Evolutionary conservation across 1,139 yeast species (phyloP), one percentile per base, ranked within the genome.

Genomic region (Magnusiomyces fungicola): DNA sequence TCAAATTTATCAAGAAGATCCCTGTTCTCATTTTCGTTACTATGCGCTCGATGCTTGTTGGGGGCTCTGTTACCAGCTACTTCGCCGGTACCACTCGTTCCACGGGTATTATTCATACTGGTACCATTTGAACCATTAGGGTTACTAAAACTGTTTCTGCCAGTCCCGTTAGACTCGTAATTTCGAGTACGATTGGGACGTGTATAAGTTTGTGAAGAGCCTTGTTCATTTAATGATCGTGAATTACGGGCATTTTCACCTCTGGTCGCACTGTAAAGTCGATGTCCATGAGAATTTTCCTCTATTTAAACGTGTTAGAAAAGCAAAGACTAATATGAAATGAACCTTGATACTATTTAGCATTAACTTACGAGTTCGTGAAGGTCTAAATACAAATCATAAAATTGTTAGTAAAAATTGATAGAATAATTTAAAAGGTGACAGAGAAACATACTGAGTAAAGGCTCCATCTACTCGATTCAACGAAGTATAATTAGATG

Each of bases 1-100:
- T 49, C 54, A 46, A 49, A 48, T 36, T 48, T 49, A 24, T 47
- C 54, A 5, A 46, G 41, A 5, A 46, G 23, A 19, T 49, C 48
- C 24, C 44, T 40, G 34, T 24, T 40, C 1, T 41, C 45, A 9
- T 21, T 21, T 16, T 36, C 40, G 7, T 27, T 27, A 29, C 22
- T n/a, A 18, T 24, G 41, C 12, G 41, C 14, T 24, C 29, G 5
- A 18, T 22, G 29, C 29, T 38, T 22, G 14, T 38, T 38, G 21
- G 21, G 25, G 23, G 10, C 14, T 34, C 23, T 34, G 23, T 4
- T 23, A n/a, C n/a, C n/a, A n/a, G n/a, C n/a, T n/a, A n/a, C n/a
- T n/a, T n/a, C n/a, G n/a, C n/a, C n/a, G n/a, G n/a, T n/a, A n/a
- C n/a, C n/a, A n/a, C n/a, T n/a, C 5, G 38, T 18, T 19, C 38